phyloP scores from a whole-genome alignment of 441 rosid genomes.

The Kokia cookei region DNA sequence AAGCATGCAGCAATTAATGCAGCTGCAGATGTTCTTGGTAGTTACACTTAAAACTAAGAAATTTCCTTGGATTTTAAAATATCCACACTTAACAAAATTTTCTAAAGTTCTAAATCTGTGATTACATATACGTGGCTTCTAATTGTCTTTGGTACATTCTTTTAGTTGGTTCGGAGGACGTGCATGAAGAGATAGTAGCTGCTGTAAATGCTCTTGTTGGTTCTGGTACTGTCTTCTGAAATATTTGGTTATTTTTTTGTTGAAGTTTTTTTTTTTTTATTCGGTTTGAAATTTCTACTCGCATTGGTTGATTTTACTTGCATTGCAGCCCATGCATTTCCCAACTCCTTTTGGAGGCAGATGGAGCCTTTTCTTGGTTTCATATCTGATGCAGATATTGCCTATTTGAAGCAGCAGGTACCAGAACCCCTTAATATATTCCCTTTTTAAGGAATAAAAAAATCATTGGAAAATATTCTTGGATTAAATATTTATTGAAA shows the following conservation, averaged over 20 bases:
- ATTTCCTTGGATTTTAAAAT: slow-evolving; percentile 7
- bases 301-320: slow-evolving; percentile 27
- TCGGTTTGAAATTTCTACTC: not conserved
- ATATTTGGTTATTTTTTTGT: slow-evolving; percentile 9
- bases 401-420: slow-evolving; percentile 72
- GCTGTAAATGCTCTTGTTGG: slow-evolving; percentile 79
- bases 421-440: not conserved
- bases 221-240: slow-evolving; percentile 38
- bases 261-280: not conserved
- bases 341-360: slow-evolving; percentile 74
- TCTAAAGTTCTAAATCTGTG: not conserved
- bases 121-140: slow-evolving; percentile 5
- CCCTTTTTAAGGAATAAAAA: not conserved
- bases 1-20: slow-evolving; percentile 56
- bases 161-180: slow-evolving; percentile 82
- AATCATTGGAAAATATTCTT: not conserved
- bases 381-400: slow-evolving; percentile 68
- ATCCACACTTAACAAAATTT: not conserved
- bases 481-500: not conserved
- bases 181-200: slow-evolving; percentile 87
- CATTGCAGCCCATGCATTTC: slow-evolving; percentile 53
- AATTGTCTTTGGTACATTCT: slow-evolving; percentile 20
- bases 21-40: slow-evolving; percentile 88
- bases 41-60: slow-evolving; percentile 17
- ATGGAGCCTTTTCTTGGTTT: slow-evolving; percentile 76